Conservation (phyloP, 2,329 filamentous ascomycete genomes). For the Clonostachys rosea region DNA sequence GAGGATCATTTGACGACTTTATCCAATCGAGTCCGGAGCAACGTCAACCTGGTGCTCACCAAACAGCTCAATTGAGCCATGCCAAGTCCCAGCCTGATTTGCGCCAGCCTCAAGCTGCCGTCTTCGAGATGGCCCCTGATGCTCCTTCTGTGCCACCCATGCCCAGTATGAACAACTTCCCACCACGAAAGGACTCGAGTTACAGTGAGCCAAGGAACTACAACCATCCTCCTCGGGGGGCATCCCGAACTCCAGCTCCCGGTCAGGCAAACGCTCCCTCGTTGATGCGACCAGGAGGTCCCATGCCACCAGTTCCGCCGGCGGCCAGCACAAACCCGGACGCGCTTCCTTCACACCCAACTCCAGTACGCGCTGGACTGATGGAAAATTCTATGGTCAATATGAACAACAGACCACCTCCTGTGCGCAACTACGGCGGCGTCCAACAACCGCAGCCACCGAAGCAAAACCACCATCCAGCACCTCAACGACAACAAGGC, state of each 20-base stretch:
- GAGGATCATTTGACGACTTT: conserved; percentile 43
- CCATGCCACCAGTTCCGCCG: not conserved
- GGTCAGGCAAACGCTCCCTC: conserved; percentile 11
- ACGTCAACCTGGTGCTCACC: conserved; percentile 44
- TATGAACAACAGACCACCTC: conserved; percentile 51
- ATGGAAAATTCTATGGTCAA: conserved; percentile 55
- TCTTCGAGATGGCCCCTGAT: conserved; percentile 70
- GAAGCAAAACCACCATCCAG: conserved; percentile 8
- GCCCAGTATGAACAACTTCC: conserved; percentile 18
- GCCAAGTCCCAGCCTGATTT: conserved; percentile 66
- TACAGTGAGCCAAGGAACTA: conserved; percentile 2
- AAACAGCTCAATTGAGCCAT: conserved; percentile 48
- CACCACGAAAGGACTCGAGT: not conserved
- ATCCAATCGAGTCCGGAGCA: conserved; percentile 32
- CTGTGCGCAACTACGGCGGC: conserved; percentile 50
- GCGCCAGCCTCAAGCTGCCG: conserved; percentile 58
- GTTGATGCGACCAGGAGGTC: not conserved
- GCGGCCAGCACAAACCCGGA: conserved; percentile 26
- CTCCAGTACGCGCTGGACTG: conserved; percentile 58
- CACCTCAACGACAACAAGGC: conserved; percentile 13
- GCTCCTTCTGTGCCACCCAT: conserved; percentile 50
- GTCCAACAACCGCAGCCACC: conserved; percentile 28
- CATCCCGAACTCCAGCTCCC: conserved; percentile 17
- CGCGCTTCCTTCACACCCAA: conserved; percentile 53
- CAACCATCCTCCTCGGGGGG: not conserved